Evolutionary conservation across 2,329 filamentous ascomycete genomes (phyloP).

Genomic region (Sclerotinia trifoliorum): DNA sequence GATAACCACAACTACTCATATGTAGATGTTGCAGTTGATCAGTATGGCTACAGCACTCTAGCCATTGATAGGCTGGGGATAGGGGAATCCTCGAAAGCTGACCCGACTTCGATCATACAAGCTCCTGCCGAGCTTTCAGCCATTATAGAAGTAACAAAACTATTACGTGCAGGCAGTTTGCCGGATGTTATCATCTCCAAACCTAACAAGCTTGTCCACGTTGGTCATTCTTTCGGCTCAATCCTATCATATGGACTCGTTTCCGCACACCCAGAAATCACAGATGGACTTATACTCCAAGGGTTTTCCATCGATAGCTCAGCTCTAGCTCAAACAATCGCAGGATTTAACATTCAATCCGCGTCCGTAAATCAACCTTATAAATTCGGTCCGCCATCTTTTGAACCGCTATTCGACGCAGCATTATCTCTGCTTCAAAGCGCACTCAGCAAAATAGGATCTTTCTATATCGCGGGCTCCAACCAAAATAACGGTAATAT

Average conservation of each 20-base stretch:
- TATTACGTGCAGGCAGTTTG: neutral
- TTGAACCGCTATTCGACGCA: neutral
- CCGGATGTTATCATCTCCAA: neutral
- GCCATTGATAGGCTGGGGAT: conserved; percentile 17
- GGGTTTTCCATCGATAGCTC: conserved; percentile 11
- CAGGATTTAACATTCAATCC: conserved; percentile 1
- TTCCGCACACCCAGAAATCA: conserved; percentile 3
- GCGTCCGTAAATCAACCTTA: conserved; percentile 3
- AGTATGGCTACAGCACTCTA: conserved; percentile 20
- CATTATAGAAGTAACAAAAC: conserved; percentile 15
- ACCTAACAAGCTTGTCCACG: conserved; percentile 11
- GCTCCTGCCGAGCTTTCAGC: conserved; percentile 17
- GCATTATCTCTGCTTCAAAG: neutral
- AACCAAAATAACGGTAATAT: neutral
- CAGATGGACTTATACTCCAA: conserved; percentile 21
- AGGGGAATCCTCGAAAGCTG: conserved; percentile 14
- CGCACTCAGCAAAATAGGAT: neutral
- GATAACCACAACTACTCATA: conserved; percentile 17
- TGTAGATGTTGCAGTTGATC: conserved; percentile 15
- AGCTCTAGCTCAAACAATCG: neutral
- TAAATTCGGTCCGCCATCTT: neutral
- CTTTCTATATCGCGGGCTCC: conserved; percentile 1
- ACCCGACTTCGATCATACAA: conserved; percentile 10
- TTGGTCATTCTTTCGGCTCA: conserved; percentile 20
- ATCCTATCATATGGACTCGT: conserved; percentile 16